Evolutionary conservation across 371 early-diverging fungal genomes (phyloP).

Genomic region (Paraphysoderma sedebokerense): DNA sequence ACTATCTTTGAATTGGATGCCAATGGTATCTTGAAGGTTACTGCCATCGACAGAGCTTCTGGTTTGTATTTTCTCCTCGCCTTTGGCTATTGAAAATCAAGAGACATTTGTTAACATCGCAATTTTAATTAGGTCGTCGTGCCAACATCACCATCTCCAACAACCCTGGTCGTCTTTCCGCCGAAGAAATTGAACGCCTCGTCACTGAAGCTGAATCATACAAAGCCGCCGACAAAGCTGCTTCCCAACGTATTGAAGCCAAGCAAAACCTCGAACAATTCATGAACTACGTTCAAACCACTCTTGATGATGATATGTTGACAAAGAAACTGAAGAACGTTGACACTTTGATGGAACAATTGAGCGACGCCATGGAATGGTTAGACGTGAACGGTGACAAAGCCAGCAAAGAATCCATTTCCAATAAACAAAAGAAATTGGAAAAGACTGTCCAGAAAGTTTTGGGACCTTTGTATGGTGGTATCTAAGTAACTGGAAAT

Average conservation of each 20-base stretch:
- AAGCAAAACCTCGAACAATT: conserved; percentile 67
- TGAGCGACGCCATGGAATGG: conserved; percentile 45
- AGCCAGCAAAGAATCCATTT: conserved; percentile 72
- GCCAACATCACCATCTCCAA: conserved; percentile 86
- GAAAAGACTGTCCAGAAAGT: conserved; percentile 66
- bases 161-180: conserved; percentile 74
- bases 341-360: conserved; percentile 28
- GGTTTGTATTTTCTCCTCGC: conserved; percentile 78
- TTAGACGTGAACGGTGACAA: conserved; percentile 39
- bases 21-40: conserved; percentile 87
- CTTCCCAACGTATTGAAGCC: conserved; percentile 47
- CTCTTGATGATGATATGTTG: conserved; percentile 29
- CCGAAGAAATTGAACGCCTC: conserved; percentile 80
- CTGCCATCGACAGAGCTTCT: conserved; percentile 81
- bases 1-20: conserved; percentile 89
- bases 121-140: conserved; percentile 30
- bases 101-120: too few species aligned
- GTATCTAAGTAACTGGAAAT: too few species aligned
- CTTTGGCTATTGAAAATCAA: too few species aligned
- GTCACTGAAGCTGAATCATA: conserved; percentile 73
- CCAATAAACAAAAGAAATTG: conserved; percentile 78
- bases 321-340: conserved; percentile 26
- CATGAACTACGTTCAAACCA: conserved; percentile 36
- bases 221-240: conserved; percentile 66
- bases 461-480: conserved; percentile 36